Evolutionary conservation across 768 basidiomycete genomes (phyloP), one percentile per base, ranked within the genome.

Genomic region (Rhodotorula diobovata): DNA sequence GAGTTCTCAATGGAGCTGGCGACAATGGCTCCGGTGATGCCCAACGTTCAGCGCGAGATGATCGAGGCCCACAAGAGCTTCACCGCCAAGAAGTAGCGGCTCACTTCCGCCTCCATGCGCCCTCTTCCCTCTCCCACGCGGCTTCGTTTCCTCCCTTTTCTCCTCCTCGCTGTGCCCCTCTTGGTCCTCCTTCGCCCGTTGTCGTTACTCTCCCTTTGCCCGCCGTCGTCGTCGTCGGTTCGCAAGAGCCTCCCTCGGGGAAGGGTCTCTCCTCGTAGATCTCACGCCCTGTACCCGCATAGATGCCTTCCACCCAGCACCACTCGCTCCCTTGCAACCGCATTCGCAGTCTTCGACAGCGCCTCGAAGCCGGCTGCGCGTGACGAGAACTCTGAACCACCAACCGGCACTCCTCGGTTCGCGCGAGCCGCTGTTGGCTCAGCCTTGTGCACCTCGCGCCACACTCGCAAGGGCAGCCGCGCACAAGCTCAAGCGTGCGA

Each of bases 41-140:
- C 91, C 10, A 86, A 89, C 76, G 81, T 93, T 28, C 95, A 98
- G 81, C 88, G 86, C 79, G 94, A 96, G 66, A 86, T 96, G 71
- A 87, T 90, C 79, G 91, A 91, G 43, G 90, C 66, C 4, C 56
- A 71, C 66, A 50, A 41, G 48, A 39, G 51, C 50, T 71, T 71
- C 51, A 55, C 51, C 2, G 32, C 43, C 18, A 63, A 63, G 56
- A 71, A 67, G 70, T 66, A 55, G 34, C 32, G 57, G 15, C 32
- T 15, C 12, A 0, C 10, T n/a, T 21, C 43, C 4, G 10, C 34
- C 18, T 34, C 43, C 32, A 9, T 34, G 21, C 21, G 18, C 10
- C 34, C 32, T 0, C 54, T 21, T 18, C 32, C 16, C n/a, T n/a
- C n/a, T 34, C 53, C 20, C 11, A 39, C 39, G 25, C 15, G 14